Conservation (phyloP, 2,329 filamentous ascomycete species). For the Phaeophleospora eucalypticola region DNA sequence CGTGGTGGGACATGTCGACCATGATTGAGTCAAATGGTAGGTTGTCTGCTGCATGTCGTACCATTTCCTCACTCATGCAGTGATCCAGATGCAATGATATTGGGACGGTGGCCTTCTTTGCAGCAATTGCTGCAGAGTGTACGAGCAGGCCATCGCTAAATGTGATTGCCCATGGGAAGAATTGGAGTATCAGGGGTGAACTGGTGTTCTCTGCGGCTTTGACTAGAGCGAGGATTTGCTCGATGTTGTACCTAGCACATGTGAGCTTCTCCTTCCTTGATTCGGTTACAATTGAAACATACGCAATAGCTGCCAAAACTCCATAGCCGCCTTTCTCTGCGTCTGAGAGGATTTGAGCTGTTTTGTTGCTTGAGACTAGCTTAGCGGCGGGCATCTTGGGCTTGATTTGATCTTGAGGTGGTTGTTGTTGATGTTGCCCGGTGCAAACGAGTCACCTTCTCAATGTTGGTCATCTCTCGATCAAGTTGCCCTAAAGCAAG, state of each 20-base stretch:
- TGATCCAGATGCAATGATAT: conserved; percentile 32
- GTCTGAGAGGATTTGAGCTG: conserved; percentile 18
- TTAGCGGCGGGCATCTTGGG: conserved; percentile 7
- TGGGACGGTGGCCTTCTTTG: conserved; percentile 23
- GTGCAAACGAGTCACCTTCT: background rate
- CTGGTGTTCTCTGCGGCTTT: conserved; percentile 28
- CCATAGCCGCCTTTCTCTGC: conserved; percentile 23
- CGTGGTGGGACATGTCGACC: conserved; percentile 35
- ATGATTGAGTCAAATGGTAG: conserved; percentile 32
- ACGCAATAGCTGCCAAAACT: conserved; percentile 24
- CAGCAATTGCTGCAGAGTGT: conserved; percentile 24
- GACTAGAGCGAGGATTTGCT: conserved; percentile 27
- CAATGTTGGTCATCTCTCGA: background rate
- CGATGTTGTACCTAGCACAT: conserved; percentile 21
- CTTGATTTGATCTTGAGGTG: no score
- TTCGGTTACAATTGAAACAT: background rate
- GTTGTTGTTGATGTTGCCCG: background rate
- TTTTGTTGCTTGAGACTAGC: conserved; percentile 15
- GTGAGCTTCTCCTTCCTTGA: background rate
- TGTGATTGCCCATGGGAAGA: conserved; percentile 30
- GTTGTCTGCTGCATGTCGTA: conserved; percentile 20
- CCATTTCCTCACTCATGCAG: conserved; percentile 22
- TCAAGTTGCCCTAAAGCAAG: background rate
- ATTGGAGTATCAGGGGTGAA: conserved; percentile 27
- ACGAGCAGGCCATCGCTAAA: conserved; percentile 26